phyloP scores from a whole-genome alignment of 441 rosid genomes.

The Manihot esculenta region DNA sequence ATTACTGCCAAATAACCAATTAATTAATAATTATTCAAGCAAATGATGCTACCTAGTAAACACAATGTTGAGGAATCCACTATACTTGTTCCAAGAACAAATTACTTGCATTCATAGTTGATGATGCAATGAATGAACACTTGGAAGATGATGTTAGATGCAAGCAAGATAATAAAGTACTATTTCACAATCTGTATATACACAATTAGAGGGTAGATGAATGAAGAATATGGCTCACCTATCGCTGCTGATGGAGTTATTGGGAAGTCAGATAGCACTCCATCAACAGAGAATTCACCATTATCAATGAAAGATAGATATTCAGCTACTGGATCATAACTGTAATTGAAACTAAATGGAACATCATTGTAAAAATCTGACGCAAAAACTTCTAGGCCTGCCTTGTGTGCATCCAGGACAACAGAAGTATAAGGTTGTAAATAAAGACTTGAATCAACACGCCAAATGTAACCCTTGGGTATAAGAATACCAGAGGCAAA shows the following conservation, averaged over 20 bases:
- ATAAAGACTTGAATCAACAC: conserved; percentile 41
- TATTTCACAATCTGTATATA: background rate
- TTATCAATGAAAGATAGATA: conserved; percentile 63
- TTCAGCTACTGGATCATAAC: conserved; percentile 77
- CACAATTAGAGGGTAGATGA: background rate
- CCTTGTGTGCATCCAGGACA: conserved; percentile 82
- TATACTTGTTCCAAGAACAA: background rate
- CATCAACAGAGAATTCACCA: conserved; percentile 82
- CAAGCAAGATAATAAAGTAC: background rate
- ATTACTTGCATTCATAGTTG: background rate
- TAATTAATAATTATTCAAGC: background rate
- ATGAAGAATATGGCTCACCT: conserved; percentile 41
- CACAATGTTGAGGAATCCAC: background rate
- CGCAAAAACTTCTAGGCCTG: conserved; percentile 76
- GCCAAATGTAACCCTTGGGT: conserved; percentile 81
- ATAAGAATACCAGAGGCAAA: conserved; percentile 88
- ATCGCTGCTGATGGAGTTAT: conserved; percentile 67
- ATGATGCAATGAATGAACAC: background rate
- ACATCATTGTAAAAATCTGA: conserved; percentile 72
- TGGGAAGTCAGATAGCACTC: conserved; percentile 85
- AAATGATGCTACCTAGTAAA: background rate
- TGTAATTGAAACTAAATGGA: conserved; percentile 67
- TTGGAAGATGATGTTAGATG: background rate
- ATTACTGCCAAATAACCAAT: background rate
- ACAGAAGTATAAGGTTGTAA: conserved; percentile 50